These are phyloP conservation scores for Cryptococcus neoformans DNA, from an alignment of 1,284 basidiomycete genomes.

Conservation along the genomic window DNA sequence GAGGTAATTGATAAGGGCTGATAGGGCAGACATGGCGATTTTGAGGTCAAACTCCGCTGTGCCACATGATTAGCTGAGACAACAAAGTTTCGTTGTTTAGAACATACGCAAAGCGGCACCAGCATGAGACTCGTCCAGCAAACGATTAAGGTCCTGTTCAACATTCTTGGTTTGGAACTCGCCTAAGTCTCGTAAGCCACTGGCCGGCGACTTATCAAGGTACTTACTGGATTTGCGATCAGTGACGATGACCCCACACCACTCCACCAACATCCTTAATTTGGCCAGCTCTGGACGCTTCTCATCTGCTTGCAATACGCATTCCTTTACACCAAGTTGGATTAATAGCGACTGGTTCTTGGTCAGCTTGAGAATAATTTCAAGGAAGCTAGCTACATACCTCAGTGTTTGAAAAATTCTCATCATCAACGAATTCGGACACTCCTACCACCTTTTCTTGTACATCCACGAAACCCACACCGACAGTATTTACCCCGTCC, in stretches of 20 bases:
- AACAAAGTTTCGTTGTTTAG: slow-evolving; percentile 34
- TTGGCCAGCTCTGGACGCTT: slow-evolving; percentile 69
- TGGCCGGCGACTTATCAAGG: slow-evolving; percentile 29
- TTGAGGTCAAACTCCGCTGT: slow-evolving; percentile 77
- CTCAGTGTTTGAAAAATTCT: slow-evolving; percentile 93
- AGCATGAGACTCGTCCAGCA: slow-evolving; percentile 60
- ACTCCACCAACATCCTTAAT: slow-evolving; percentile 76
- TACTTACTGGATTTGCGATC: slow-evolving; percentile 73
- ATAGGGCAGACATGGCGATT: slow-evolving; percentile 71
- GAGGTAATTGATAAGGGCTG: slow-evolving; percentile 81
- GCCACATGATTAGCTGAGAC: background rate
- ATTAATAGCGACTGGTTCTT: slow-evolving; percentile 77
- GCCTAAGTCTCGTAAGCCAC: slow-evolving; percentile 43
- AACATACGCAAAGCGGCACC: slow-evolving; percentile 52
- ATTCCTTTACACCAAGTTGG: slow-evolving; percentile 96
- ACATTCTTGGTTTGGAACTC: slow-evolving; percentile 82
- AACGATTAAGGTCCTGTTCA: slow-evolving; percentile 76
- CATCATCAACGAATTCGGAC: slow-evolving; percentile 91
- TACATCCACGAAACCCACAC: slow-evolving; percentile 57
- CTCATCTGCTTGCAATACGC: slow-evolving; percentile 58
- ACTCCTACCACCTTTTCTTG: slow-evolving; percentile 57
- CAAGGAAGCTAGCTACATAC: slow-evolving; percentile 50
- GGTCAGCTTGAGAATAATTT: background rate
- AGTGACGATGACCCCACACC: slow-evolving; percentile 86
- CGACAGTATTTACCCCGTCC: slow-evolving; percentile 53